Evolutionary conservation across 345 rosid species (phyloP), one percentile per base, ranked within the genome.

Genomic region (Microcos paniculata): DNA sequence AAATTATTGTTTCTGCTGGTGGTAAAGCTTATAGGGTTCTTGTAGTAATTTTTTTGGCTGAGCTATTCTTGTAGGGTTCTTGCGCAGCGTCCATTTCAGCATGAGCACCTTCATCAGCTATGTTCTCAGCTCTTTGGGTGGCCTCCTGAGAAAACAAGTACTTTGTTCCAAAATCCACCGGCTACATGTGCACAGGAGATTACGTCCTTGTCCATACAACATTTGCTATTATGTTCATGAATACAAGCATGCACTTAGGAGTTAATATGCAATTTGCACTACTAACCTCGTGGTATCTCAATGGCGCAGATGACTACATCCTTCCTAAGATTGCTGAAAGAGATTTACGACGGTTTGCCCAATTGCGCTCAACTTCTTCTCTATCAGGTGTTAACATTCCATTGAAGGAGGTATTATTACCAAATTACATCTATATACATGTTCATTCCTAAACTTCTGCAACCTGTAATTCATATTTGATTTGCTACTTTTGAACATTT

Each of bases 291-390:
- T 64, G 35, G 26, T 58, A 55, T 42, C 19, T 81, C 28, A 8
- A 42, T 79, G 63, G 55, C 18, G 71, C 84, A 93, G 99, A 96
- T 81, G 97, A 93, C 78, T 93, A 91, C 80, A 81, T 92, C 77
- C 96, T 96, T 78, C 92, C 98, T 19, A 96, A 88, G 89, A 85
- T 93, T 82, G 99, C 96, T 72, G 98, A 96, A 85, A 88, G 97
- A 84, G 90, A 87, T 72, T 70, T 96, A 73, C 82, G 94, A 58
- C 86, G 90, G 76, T 92, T 87, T 71, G 89, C 90, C 78, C 85
- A 82, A 82, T 78, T 89, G 82, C 90, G 91, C 31, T 84, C 80
- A 12, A 65, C 84, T 70, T 85, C 91, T 56, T 72, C 79, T 48
- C 81, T 75, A 40, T 75, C 87, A 45, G 98, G 85, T 72, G 81